Base-by-base conservation (phyloP, 257 asterid genomes). In the Nicotiana tabacum region DNA sequence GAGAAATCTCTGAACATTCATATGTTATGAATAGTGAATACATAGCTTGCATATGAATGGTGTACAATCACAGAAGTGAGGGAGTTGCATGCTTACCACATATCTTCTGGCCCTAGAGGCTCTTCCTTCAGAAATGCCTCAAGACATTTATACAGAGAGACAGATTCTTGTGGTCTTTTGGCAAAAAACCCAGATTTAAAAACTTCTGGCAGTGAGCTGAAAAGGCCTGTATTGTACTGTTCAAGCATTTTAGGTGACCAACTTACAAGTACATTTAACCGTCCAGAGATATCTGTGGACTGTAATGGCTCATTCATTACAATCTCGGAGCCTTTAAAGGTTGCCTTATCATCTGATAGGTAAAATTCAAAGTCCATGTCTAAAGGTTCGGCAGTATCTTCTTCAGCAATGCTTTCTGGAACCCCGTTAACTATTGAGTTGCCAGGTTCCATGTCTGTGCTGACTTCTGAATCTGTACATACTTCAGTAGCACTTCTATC, bases 61-160 rank as follows among this genome's bases (percentile, higher is more conserved):
- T 18, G 15, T 72, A 72, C 6, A 81, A 48, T 81, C 61, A 29
- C 30, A 17, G 46, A 66, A 81, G 21, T 30, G 11, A 81, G 32
- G 18, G 60, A 84, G 56, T n/a, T 81, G 91, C 79, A 82, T 46
- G 92, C 96, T 90, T 81, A 96, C 98, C 99, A 96, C 99, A 96
- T 96, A 87, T 96, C 99, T 84, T 96, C 98, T 80, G 98, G 99
- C 83, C 99, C 99, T 62, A 94, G 91, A 76, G 99, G 99, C 91
- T 94, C 99, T 90, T 94, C 99, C 97, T 90, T 93, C 58, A 96
- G 93, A 70, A 94, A 94, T 9, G 98, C 98, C 89, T 94, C 98
- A 33, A 96, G 95, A 85, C 99, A 96, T 90, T 92, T 93, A 92
- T 92, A 93, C 77, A 96, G 87, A 76, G 98, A 92, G 83, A 92